A percentile compares a stretch with the other conserved stretches of the same genome.
These are phyloP conservation scores for Boletus speciosus DNA, from an alignment of 768 basidiomycete species.

Conservation along the genomic window DNA sequence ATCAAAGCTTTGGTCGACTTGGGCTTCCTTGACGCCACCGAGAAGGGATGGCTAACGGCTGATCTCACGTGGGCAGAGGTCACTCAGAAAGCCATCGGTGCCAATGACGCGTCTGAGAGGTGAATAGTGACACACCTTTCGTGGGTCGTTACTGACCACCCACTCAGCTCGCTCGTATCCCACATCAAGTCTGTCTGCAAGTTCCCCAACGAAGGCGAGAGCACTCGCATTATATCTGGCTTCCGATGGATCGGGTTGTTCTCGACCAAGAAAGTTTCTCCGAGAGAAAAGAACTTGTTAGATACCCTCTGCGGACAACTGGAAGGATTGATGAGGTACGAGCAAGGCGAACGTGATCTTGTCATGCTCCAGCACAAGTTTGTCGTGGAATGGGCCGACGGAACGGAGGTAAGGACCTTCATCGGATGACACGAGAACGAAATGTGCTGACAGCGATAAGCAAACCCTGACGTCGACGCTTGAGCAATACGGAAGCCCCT, in stretches of 20 bases:
- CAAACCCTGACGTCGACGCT: constrained; percentile 89
- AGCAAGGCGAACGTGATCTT: constrained; percentile 85
- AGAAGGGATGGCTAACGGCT: constrained; percentile 74
- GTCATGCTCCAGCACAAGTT: constrained; percentile 99
- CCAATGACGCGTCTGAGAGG: constrained; percentile 67
- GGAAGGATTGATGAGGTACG: constrained; percentile 91
- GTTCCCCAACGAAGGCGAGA: constrained; percentile 72
- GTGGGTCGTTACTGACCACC: constrained; percentile 1
- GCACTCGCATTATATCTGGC: constrained; percentile 79
- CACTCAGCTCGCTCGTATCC: constrained; percentile 61
- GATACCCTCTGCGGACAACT: constrained; percentile 91
- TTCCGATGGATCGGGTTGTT: constrained; percentile 93
- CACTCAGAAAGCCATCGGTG: constrained; percentile 69
- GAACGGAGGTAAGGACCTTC: constrained; percentile 49
- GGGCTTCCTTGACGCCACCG: constrained; percentile 76
- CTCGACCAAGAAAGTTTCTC: constrained; percentile 58
- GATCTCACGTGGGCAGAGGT: constrained; percentile 82
- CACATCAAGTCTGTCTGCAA: constrained; percentile 66
- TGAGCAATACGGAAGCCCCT: constrained; percentile 79
- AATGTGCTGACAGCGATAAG: constrained; percentile 34
- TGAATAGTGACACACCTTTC: constrained; percentile 25
- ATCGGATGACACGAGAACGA: not conserved
- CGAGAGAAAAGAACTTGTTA: constrained; percentile 74
- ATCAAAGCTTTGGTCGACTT: constrained; percentile 82
- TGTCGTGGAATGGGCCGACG: constrained; percentile 84